A percentile compares a stretch with the other conserved stretches of the same genome.
phyloP scores from a whole-genome alignment of 164 flowering plant species.

The Magnolia officinalis region DNA sequence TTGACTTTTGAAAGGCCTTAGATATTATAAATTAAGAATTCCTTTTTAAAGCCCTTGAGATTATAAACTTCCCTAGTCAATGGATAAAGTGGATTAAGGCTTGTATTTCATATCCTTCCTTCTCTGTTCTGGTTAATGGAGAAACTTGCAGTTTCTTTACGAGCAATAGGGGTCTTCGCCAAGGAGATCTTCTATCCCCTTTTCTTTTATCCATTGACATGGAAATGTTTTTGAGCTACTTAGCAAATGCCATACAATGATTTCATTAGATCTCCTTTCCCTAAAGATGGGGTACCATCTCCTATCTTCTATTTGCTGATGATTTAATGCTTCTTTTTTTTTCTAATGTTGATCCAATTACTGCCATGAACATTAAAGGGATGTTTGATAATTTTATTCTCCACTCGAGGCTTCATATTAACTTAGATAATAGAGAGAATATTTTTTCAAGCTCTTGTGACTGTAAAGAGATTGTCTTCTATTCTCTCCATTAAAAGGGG shows the following conservation, averaged over 20 bases:
- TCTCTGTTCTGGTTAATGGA: neutral
- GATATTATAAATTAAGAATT: neutral
- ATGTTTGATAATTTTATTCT: neutral
- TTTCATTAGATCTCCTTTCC: neutral
- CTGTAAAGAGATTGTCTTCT: neutral
- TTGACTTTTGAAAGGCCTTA: neutral
- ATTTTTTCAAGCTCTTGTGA: too few relatives aligned
- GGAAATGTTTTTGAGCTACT: too few relatives aligned
- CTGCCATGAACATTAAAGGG: neutral
- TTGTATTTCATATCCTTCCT: neutral
- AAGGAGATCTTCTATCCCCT: neutral
- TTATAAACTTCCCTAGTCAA: neutral
- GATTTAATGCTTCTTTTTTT: neutral
- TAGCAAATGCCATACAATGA: too few relatives aligned
- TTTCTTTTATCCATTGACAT: neutral
- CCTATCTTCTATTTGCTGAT: neutral
- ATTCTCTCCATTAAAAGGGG: neutral
- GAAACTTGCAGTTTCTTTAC: neutral
- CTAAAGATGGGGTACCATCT: neutral
- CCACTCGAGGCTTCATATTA: neutral
- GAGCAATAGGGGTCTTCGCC: neutral
- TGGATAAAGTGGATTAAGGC: neutral
- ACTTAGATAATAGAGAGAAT: too few relatives aligned
- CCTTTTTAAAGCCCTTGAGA: neutral
- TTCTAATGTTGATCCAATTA: neutral